These are phyloP conservation scores for Linum lewisii DNA, from an alignment of 345 rosid genomes.

Conservation along the genomic window DNA sequence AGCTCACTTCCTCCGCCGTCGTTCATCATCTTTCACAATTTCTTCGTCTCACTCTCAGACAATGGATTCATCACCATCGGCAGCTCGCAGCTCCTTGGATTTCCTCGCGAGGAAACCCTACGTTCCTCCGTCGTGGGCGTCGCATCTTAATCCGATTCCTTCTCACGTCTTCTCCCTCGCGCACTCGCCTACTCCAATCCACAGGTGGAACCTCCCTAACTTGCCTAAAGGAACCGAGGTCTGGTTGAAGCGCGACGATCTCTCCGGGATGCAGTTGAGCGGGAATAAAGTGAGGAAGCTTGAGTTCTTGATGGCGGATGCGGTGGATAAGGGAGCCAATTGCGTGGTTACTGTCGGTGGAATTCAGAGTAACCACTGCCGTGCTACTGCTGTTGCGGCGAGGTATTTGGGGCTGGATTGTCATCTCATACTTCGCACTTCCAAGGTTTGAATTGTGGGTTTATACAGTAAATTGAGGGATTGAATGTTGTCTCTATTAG, in stretches of 20 bases:
- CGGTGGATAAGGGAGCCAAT: constrained; percentile 73
- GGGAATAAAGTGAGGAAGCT: constrained; percentile 86
- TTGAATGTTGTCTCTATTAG: no score
- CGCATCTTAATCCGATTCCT: constrained; percentile 16
- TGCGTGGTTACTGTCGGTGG: constrained; percentile 80
- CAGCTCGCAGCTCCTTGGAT: not conserved
- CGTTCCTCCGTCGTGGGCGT: constrained; percentile 19
- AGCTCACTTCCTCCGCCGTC: not conserved
- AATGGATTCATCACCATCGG: constrained; percentile 1
- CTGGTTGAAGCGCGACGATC: constrained; percentile 86
- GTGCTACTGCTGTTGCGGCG: constrained; percentile 86
- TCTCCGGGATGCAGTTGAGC: constrained; percentile 85
- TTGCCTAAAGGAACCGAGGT: constrained; percentile 66
- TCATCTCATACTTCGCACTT: constrained; percentile 67
- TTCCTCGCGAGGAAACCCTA: constrained; percentile 11
- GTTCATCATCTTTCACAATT: not conserved
- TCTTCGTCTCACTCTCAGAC: constrained; percentile 1
- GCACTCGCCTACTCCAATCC: constrained; percentile 82
- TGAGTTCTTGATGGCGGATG: constrained; percentile 84
- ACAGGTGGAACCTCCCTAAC: constrained; percentile 74
- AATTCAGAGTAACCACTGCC: constrained; percentile 92
- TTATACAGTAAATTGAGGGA: no score
- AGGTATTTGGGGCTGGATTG: constrained; percentile 66
- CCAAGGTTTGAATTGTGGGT: constrained; percentile 39
- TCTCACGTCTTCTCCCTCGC: constrained; percentile 15